Evolutionary conservation across 164 flowering plant genomes (phyloP).

Genomic region (Kalanchoe fedtschenkoi): DNA sequence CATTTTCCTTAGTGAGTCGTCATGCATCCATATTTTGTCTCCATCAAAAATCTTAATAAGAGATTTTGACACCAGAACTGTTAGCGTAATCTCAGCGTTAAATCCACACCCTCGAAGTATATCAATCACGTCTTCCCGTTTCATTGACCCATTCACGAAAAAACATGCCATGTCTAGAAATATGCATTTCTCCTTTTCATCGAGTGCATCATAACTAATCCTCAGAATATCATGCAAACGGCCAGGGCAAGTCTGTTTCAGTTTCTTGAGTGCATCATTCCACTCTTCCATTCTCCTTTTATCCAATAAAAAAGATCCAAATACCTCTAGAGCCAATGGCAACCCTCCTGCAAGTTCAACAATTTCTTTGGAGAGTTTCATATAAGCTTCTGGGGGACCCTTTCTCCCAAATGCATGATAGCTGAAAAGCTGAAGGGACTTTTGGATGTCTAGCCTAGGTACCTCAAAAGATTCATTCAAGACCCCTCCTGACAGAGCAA

Average conservation of each 20-base stretch:
- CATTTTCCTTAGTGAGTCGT: slow-evolving; percentile 45
- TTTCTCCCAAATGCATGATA: slow-evolving; percentile 23
- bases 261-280: slow-evolving; percentile 24
- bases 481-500: not conserved
- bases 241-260: slow-evolving; percentile 19
- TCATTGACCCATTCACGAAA: slow-evolving; percentile 21
- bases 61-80: slow-evolving; percentile 21
- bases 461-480: slow-evolving; percentile 20
- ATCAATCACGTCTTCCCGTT: slow-evolving; percentile 22
- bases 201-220: slow-evolving; percentile 37
- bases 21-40: slow-evolving; percentile 32
- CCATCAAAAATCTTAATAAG: slow-evolving; percentile 21
- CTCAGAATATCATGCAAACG: slow-evolving; percentile 24
- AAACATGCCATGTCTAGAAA: slow-evolving; percentile 48
- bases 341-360: slow-evolving; percentile 25
- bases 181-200: slow-evolving; percentile 23
- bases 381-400: slow-evolving; percentile 11
- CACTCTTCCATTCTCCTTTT: slow-evolving; percentile 24
- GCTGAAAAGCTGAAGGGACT: slow-evolving; percentile 27
- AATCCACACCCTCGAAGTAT: slow-evolving; percentile 29
- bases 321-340: slow-evolving; percentile 40
- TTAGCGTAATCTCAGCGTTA: slow-evolving; percentile 19
- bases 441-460: slow-evolving; percentile 8
- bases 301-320: slow-evolving; percentile 24
- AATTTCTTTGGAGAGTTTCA: slow-evolving; percentile 18